These are phyloP conservation scores for Collybia mongolica DNA, from an alignment of 768 basidiomycete genomes.

Conservation along the genomic window DNA sequence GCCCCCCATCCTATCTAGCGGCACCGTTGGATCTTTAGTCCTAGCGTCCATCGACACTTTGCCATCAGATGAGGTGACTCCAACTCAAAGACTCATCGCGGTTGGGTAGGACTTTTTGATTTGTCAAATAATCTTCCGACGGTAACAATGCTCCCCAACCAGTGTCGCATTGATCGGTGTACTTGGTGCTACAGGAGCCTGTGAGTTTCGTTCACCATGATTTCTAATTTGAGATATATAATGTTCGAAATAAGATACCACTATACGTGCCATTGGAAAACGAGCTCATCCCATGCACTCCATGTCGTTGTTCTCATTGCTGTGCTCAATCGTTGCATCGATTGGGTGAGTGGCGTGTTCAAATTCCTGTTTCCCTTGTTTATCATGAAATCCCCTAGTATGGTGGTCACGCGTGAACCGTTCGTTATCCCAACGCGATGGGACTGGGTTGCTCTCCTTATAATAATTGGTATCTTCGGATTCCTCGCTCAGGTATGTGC, in stretches of 20 bases:
- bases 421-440: not conserved
- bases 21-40: slow-evolving; percentile 10
- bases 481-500: not conserved
- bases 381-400: not conserved
- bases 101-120: slow-evolving; percentile 40
- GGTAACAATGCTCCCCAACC: too few relatives aligned
- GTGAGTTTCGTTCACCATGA: slow-evolving; percentile 38
- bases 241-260: slow-evolving; percentile 26
- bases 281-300: slow-evolving; percentile 73
- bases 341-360: not conserved
- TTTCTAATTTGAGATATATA: too few relatives aligned
- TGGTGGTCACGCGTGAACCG: not conserved
- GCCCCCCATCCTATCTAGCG: slow-evolving; percentile 71
- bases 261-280: slow-evolving; percentile 65
- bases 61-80: slow-evolving; percentile 22
- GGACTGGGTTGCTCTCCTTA: not conserved
- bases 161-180: slow-evolving; percentile 67
- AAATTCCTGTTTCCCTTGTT: not conserved
- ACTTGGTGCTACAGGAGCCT: slow-evolving; percentile 59
- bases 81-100: slow-evolving; percentile 50
- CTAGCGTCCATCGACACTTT: too few relatives aligned
- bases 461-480: not conserved
- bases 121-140: too few relatives aligned
- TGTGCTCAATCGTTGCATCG: slow-evolving; percentile 41
- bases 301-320: slow-evolving; percentile 32